Conservation (phyloP, 305 asterid species). For the Nicotiana rustica region DNA sequence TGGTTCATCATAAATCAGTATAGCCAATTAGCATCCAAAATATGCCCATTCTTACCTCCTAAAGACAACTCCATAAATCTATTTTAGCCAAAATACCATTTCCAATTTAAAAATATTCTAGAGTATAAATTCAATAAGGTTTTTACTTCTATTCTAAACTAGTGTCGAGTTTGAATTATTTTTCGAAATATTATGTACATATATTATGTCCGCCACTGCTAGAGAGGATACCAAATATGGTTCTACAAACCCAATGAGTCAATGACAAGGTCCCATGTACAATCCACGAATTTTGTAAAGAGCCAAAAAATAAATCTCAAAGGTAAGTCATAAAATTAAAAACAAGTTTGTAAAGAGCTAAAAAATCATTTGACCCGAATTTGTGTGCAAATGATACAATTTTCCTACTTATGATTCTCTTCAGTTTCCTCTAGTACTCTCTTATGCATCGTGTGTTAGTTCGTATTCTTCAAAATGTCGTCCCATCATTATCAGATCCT, state of each 20-base stretch:
- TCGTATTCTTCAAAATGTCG: too few relatives aligned
- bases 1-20: background rate
- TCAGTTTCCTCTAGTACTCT: background rate
- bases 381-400: slow-evolving; percentile 47
- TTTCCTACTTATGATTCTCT: slow-evolving; percentile 20
- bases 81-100: background rate
- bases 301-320: too few relatives aligned
- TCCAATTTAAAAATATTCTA: background rate
- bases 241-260: slow-evolving; percentile 27
- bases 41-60: background rate
- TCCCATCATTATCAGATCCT: too few relatives aligned
- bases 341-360: too few relatives aligned
- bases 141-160: too few relatives aligned
- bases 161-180: too few relatives aligned
- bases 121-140: too few relatives aligned
- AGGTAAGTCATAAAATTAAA: too few relatives aligned
- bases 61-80: background rate
- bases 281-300: too few relatives aligned
- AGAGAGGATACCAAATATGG: slow-evolving; percentile 55
- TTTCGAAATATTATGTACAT: too few relatives aligned
- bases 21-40: background rate
- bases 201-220: too few relatives aligned
- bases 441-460: background rate
- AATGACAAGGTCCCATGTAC: slow-evolving; percentile 43
- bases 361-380: background rate